Conservation (phyloP, 2,329 filamentous ascomycete species). For the Lanzia echinophila region DNA sequence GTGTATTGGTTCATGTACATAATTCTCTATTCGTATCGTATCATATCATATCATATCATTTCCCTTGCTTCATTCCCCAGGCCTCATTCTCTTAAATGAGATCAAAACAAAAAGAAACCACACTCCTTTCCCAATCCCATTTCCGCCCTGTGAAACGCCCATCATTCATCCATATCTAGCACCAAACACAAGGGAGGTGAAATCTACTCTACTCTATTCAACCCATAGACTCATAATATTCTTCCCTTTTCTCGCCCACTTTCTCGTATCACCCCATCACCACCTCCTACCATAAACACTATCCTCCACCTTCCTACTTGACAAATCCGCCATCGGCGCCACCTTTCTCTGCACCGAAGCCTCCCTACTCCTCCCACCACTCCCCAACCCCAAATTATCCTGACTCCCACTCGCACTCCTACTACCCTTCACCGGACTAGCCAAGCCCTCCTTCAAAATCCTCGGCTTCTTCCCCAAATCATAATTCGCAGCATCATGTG, state of each 20-base stretch:
- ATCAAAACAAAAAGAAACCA: too few relatives aligned
- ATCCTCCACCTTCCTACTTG: constrained; percentile 20
- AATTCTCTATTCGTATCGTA: too few relatives aligned
- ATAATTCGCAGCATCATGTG: constrained; percentile 13
- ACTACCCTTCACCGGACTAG: constrained; percentile 3
- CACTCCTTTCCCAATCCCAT: too few relatives aligned
- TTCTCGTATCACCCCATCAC: constrained; percentile 13
- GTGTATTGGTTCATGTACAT: too few relatives aligned
- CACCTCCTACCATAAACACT: constrained; percentile 29
- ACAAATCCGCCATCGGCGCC: constrained; percentile 15
- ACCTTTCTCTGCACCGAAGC: constrained; percentile 15
- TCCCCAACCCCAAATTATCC: constrained; percentile 3
- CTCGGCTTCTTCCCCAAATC: constrained; percentile 24
- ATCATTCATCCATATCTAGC: too few relatives aligned
- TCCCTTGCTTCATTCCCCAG: too few relatives aligned
- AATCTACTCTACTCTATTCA: background rate
- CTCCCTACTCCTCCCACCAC: constrained; percentile 13
- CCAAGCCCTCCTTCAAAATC: constrained; percentile 23
- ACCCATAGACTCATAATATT: too few relatives aligned
- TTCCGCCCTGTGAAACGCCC: too few relatives aligned
- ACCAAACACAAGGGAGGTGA: background rate
- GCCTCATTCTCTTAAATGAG: too few relatives aligned
- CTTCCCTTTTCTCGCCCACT: too few relatives aligned
- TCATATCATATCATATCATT: too few relatives aligned
- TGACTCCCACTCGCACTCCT: constrained; percentile 3